A percentile compares a stretch with the other conserved stretches of the same genome.
These are phyloP conservation scores for Ophiostoma australiae DNA, from an alignment of 2,329 filamentous ascomycete species.

Conservation along the genomic window DNA sequence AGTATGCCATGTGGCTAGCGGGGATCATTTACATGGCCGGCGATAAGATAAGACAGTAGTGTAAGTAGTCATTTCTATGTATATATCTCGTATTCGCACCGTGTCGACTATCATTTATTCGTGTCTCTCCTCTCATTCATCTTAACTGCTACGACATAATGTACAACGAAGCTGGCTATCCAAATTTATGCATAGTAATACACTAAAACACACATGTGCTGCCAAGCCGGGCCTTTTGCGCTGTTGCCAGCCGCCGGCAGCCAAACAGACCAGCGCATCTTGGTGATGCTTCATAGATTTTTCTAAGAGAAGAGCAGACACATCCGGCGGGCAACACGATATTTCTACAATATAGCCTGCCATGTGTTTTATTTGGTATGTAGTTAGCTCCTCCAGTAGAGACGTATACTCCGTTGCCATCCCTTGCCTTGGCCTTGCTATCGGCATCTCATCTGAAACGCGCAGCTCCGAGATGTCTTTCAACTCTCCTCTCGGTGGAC, in stretches of 20 bases:
- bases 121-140: background rate
- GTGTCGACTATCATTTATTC: background rate
- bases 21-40: background rate
- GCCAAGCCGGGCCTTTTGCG: background rate
- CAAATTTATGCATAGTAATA: too few species aligned
- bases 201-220: background rate
- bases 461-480: background rate
- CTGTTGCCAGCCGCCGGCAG: background rate
- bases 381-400: too few species aligned
- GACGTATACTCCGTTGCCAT: too few species aligned
- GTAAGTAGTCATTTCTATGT: background rate
- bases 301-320: background rate
- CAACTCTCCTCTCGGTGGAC: background rate
- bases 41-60: background rate
- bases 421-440: background rate
- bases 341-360: too few species aligned
- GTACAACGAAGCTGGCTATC: too few species aligned
- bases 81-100: background rate
- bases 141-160: too few species aligned
- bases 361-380: too few species aligned
- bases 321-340: background rate
- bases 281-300: background rate
- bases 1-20: background rate
- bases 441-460: slow-evolving; percentile 12
- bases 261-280: background rate